These are phyloP conservation scores for Alternaria ventricosa DNA, from an alignment of 2,329 filamentous ascomycete genomes.

Conservation along the genomic window DNA sequence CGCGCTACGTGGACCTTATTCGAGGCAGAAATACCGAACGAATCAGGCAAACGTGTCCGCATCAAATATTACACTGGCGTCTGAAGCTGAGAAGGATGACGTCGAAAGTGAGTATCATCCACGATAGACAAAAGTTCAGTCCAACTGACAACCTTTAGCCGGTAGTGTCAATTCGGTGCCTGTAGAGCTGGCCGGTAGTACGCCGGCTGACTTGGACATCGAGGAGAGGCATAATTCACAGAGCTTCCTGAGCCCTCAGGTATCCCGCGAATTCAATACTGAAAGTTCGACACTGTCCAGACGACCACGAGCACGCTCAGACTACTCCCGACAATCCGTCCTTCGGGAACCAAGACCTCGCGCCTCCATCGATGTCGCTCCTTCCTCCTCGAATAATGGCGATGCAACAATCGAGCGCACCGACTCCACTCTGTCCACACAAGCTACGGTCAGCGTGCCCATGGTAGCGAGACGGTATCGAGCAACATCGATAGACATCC, in stretches of 20 bases:
- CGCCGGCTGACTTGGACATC: conserved; percentile 26
- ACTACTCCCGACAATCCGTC: background rate
- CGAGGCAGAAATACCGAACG: conserved; percentile 27
- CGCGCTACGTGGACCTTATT: conserved; percentile 31
- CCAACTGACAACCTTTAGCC: conserved; percentile 17
- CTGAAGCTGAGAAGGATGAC: conserved; percentile 16
- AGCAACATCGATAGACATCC: conserved; percentile 24
- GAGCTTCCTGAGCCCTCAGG: conserved; percentile 1
- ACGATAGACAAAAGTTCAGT: background rate
- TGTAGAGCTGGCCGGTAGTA: conserved; percentile 38
- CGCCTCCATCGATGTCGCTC: conserved; percentile 2
- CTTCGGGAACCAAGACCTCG: background rate
- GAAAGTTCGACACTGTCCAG: background rate
- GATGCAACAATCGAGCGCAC: conserved; percentile 26
- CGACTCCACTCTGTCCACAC: conserved; percentile 24
- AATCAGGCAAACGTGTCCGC: conserved; percentile 30
- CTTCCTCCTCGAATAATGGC: conserved; percentile 11
- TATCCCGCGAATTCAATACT: background rate
- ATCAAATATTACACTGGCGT: conserved; percentile 28
- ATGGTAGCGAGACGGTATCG: conserved; percentile 24
- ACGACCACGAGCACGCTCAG: conserved; percentile 5
- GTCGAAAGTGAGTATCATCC: conserved; percentile 21
- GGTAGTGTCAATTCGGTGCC: conserved; percentile 23
- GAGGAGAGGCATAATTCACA: conserved; percentile 19
- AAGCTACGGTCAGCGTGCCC: conserved; percentile 17